A percentile compares a stretch with the other conserved stretches of the same genome.
phyloP scores from a whole-genome alignment of 345 rosid species.

The Anastatica hierochuntica region DNA sequence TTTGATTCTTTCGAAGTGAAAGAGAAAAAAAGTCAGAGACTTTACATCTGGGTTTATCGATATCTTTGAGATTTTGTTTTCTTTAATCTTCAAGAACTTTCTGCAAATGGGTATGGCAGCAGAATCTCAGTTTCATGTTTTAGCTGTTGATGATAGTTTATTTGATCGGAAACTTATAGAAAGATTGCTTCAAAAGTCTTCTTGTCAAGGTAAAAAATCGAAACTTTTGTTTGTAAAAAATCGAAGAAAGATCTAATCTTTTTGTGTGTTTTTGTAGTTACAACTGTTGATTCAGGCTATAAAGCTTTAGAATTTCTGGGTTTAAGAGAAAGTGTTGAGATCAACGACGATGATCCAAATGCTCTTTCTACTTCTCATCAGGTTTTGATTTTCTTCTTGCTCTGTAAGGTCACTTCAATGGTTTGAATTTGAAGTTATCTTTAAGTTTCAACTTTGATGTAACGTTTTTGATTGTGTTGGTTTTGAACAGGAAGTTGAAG shows the following conservation, averaged over 20 bases:
- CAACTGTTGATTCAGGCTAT: constrained; percentile 82
- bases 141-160: constrained; percentile 87
- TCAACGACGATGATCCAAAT: constrained; percentile 1
- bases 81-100: neutral
- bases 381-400: constrained; percentile 1
- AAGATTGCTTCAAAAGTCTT: constrained; percentile 80
- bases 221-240: neutral
- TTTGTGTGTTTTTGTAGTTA: constrained; percentile 36
- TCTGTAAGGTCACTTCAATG: neutral
- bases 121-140: constrained; percentile 68
- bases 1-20: neutral
- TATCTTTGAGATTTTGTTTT: neutral
- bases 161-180: constrained; percentile 82
- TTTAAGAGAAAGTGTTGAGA: constrained; percentile 13
- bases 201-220: constrained; percentile 62
- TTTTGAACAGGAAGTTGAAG: constrained; percentile 38
- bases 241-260: constrained; percentile 9
- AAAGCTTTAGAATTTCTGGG: constrained; percentile 88
- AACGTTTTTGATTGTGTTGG: neutral
- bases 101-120: constrained; percentile 50
- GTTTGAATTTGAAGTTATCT: neutral
- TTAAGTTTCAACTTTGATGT: neutral
- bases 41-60: constrained; percentile 16
- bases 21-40: constrained; percentile 14
- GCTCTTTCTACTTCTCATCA: constrained; percentile 26